Evolutionary conservation across 345 rosid genomes (phyloP), one percentile per base, ranked within the genome.

Genomic region (Populus deltoides): DNA sequence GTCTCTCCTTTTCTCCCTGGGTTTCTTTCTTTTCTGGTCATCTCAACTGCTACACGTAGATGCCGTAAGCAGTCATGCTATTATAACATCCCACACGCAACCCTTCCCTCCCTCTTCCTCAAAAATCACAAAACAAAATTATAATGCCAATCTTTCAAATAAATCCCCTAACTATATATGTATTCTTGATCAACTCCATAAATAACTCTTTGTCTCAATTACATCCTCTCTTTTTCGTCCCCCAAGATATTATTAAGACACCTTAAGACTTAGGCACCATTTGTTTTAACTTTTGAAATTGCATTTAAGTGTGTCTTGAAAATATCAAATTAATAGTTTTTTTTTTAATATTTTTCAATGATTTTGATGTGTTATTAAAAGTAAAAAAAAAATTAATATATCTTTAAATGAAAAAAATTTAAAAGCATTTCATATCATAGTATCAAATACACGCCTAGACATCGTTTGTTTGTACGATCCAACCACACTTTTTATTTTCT

Each of bases 41-140:
- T 79, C 86, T 71, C 89, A 79, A 85, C 86, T 88, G 77, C 85
- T 68, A 89, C 89, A 85, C 89, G 89, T 79, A 80, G 87, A 79
- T 86, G 90, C 82, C 88, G 90, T 84, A 79, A 86, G 86, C 87
- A 81, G 80, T 38, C 61, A 74, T 70, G 76, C 79, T 82, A 47
- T 80, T 75, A 61, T 31, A 77, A 70, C 73, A 80, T 11, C 79
- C 79, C 75, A 86, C 90, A 91, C 92, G 92, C 92, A 74, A 88
- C 66, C 87, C 76, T 53, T 31, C 65, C 62, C 71, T 66, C 62
- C 15, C 81, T 81, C 82, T 73, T 41, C 45, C 12, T 47, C 51
- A 47, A n/a, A n/a, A 55, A 55, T 20, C 61, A 55, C 4, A 55
- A 55, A 53, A 53, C 7, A 22, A 55, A 59, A 41, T 41, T 9